Base-by-base conservation (phyloP, 306 rosid genomes). In the Prunus dulcis region DNA sequence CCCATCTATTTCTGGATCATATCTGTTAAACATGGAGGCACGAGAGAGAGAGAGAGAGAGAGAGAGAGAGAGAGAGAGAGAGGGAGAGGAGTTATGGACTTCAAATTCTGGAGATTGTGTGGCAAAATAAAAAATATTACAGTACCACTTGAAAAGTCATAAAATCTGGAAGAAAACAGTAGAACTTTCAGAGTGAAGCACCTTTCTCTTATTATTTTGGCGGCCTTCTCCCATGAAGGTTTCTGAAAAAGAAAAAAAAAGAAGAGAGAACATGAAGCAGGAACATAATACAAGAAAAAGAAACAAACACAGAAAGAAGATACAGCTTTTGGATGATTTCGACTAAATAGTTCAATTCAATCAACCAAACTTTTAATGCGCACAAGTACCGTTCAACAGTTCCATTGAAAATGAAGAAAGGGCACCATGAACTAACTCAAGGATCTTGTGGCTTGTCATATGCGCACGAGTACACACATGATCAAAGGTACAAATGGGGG, bases 141-240 rank as follows among this genome's bases (percentile, higher is more conserved):
- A 28, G 19, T 12, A 10, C 61, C 23, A 4, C 15, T 13, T 46
- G 23, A 57, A 76, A 38, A 76, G 27, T 56, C 71, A 79, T 74
- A 70, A 50, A 76, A 75, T 76, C 47, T 78, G 49, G 75, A 85
- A 70, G 46, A 49, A 72, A 69, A 27, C 19, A 45, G 69, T 66
- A 84, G 71, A 81, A 28, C 69, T 43, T 52, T 56, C 66, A 73
- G 74, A 73, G 68, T 68, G 74, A 61, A 69, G 73, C 78, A 95
- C 99, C 97, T 95, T 78, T 95, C 97, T 88, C 85, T 84, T 34
- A 89, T 88, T 72, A 79, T 79, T 80, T 85, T 90, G 76, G 97
- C 93, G 4, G 96, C 85, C 87, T 89, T 95, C 85, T 95, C 99
- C 99, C 99, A 95, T 67, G 99, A 88, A 71, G 97, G 97, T 92